Evolutionary conservation across 2,329 filamentous ascomycete genomes (phyloP), one percentile per base, ranked within the genome.

Genomic region (Colletotrichum salicis): DNA sequence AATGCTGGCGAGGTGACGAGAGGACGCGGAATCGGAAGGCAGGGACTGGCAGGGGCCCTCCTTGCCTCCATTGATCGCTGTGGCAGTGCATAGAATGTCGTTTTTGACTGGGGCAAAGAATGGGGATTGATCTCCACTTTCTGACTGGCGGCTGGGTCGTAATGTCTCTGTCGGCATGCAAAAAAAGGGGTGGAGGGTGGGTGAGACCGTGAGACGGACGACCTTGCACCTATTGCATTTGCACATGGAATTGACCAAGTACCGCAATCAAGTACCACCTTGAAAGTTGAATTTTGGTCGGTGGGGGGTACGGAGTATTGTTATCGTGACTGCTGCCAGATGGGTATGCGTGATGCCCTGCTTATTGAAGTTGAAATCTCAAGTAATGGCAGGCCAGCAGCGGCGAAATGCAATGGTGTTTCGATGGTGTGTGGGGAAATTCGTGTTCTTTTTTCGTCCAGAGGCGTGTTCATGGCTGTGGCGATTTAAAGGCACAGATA

Each of bases 51-150:
- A 65, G 35, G 54, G 54, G 22, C 19, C 27, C 54, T 60, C 60
- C 70, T 64, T 72, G 64, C 35, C 54, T 60, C 60, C 70, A 70
- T 72, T 72, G 60, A 72, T 72, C 70, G 66, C 55, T 64, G 70
- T 72, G 70, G 70, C 70, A 72, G 70, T 72, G 70, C 70, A 70
- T 59, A 45, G 35, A 59, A 61, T 59, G 65, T 69, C 27, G 65
- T 37, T 35, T 59, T 59, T 59, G 45, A 69, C 55, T 71, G 70
- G 70, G 37, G 58, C 35, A 60, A 69, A 68, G 45, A 54, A 63
- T 48, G 69, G 65, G 37, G 67, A 61, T 45, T 45, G n/a, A 41
- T n/a, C 55, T 55, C 67, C 67, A 66, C 67, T 33, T 48, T 37
- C 35, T 19, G 5, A 59, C 56, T 27, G 12, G 22, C 52, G 52